Base-by-base conservation (phyloP, 2,329 filamentous ascomycete species). In the Colletotrichum camelliae region DNA sequence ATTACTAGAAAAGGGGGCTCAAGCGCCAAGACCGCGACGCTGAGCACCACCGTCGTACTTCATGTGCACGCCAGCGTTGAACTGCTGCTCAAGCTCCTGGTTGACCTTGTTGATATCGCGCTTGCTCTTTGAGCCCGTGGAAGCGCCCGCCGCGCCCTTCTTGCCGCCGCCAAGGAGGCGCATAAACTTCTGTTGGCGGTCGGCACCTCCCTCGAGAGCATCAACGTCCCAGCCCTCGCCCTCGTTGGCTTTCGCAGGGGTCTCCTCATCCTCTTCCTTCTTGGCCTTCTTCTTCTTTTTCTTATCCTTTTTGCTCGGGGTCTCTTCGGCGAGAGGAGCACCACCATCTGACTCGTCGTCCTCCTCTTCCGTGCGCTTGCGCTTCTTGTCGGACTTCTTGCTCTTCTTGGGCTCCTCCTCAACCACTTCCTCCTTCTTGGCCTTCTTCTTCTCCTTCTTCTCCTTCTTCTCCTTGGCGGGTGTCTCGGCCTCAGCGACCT, bases 41-140 rank as follows among this genome's bases (percentile, higher is more conserved):
- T 88, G 87, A 43, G 86, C 86, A 31, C 86, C 86, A 24, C 83
- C 84, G 60, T 90, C 90, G 35, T 87, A 85, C 84, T 92, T 92
- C 84, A 88, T 87, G 79, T 86, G 87, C 82, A 92, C 90, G 33
- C 91, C 90, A 12, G 84, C 83, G 76, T 91, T 87, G 76, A 90
- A 92, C 79, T 92, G 91, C 75, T 86, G 86, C 81, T 91, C 89
- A 27, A 92, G 86, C 60, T 91, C 89, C 33, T 86, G 85, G 77
- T 90, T 87, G 35, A 88, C 86, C 77, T 86, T 84, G 72, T 64
- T 60, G 27, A 79, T 77, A 77, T 83, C 80, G 9, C 82, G 79
- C 79, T 83, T 79, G 79, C 77, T 78, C 78, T 83, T 69, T 77
- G 31, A 24, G 69, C 65, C 29, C 27, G 77, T 57, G 4, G 77